A percentile compares a stretch with the other conserved stretches of the same genome.
phyloP scores from a whole-genome alignment of 768 basidiomycete genomes.

The Mycena vitilis region DNA sequence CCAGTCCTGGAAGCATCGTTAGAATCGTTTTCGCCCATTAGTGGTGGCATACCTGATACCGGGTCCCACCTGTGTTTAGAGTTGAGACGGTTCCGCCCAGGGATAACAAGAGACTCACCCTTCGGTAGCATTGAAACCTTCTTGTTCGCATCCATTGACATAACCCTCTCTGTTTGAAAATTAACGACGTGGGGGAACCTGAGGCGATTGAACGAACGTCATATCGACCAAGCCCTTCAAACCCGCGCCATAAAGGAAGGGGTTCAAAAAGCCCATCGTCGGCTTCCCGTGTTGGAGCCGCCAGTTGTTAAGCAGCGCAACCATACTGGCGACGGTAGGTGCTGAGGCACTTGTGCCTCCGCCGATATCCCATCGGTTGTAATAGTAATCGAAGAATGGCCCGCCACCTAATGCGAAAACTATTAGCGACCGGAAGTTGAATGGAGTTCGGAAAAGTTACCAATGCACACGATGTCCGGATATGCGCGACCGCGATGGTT shows the following conservation, averaged over 20 bases:
- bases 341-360: slow-evolving; percentile 52
- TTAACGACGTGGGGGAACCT: slow-evolving; percentile 44
- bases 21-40: not conserved
- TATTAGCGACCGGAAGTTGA: slow-evolving; percentile 28
- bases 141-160: slow-evolving; percentile 48
- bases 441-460: slow-evolving; percentile 43
- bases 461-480: slow-evolving; percentile 48
- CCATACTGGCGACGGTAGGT: slow-evolving; percentile 51
- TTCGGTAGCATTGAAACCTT: slow-evolving; percentile 34
- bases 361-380: slow-evolving; percentile 41
- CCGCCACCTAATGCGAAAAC: slow-evolving; percentile 17
- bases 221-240: slow-evolving; percentile 48
- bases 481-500: slow-evolving; percentile 50
- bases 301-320: slow-evolving; percentile 55
- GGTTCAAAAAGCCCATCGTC: slow-evolving; percentile 53
- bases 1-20: slow-evolving; percentile 41
- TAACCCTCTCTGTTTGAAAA: slow-evolving; percentile 42
- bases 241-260: slow-evolving; percentile 49
- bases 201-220: slow-evolving; percentile 53
- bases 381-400: slow-evolving; percentile 50
- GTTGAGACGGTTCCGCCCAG: not conserved
- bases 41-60: slow-evolving; percentile 43
- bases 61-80: slow-evolving; percentile 36
- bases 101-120: slow-evolving; percentile 13
- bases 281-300: slow-evolving; percentile 47